phyloP scores from a whole-genome alignment of 2,329 filamentous ascomycete genomes.

The Monosporascus ibericus region DNA sequence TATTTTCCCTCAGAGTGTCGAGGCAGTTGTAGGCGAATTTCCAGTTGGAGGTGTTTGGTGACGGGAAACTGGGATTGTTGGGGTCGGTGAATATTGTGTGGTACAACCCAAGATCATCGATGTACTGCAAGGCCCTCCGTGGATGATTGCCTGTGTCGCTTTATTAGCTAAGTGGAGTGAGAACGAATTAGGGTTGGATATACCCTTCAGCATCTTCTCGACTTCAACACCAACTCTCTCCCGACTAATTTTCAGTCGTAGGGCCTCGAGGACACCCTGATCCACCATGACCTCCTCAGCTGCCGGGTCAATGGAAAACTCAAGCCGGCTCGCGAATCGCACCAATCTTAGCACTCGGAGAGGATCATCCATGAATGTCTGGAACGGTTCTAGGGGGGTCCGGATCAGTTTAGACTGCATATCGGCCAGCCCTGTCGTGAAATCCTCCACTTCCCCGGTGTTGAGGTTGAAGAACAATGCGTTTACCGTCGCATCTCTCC shows the following conservation, averaged over 20 bases:
- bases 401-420: slow-evolving; percentile 67
- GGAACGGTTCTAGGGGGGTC: slow-evolving; percentile 79
- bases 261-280: slow-evolving; percentile 66
- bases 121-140: slow-evolving; percentile 34
- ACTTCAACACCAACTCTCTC: slow-evolving; percentile 84
- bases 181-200: too few relatives aligned
- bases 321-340: slow-evolving; percentile 79
- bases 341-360: slow-evolving; percentile 80
- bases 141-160: slow-evolving; percentile 22
- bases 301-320: slow-evolving; percentile 68
- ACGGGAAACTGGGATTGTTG: slow-evolving; percentile 40
- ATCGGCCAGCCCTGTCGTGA: slow-evolving; percentile 73
- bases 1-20: slow-evolving; percentile 39
- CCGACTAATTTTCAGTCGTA: slow-evolving; percentile 85
- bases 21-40: slow-evolving; percentile 58
- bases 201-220: slow-evolving; percentile 83
- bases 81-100: slow-evolving; percentile 69
- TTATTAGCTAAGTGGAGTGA: slow-evolving; percentile 1
- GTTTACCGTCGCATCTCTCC: slow-evolving; percentile 90
- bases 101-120: slow-evolving; percentile 64
- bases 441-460: slow-evolving; percentile 74
- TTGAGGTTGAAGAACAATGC: slow-evolving; percentile 94
- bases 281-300: slow-evolving; percentile 72
- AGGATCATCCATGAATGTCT: slow-evolving; percentile 93
- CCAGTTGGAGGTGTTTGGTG: slow-evolving; percentile 57